phyloP scores from a whole-genome alignment of 2,329 filamentous ascomycete genomes.

The Colletotrichum chlorophyti region DNA sequence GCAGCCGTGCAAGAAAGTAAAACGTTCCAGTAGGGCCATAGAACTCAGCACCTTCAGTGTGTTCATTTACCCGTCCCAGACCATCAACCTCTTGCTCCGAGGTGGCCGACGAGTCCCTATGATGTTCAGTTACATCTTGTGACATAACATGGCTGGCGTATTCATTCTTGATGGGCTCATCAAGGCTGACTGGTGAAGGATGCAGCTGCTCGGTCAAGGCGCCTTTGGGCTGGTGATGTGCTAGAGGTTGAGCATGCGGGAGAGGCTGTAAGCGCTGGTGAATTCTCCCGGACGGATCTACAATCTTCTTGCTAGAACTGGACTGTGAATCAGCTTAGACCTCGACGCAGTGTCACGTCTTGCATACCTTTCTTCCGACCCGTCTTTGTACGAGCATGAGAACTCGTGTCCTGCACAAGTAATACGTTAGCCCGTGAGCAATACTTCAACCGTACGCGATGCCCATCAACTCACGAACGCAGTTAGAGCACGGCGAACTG shows the following conservation, averaged over 20 bases:
- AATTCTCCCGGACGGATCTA: not conserved
- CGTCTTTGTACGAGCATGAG: slow-evolving; percentile 21
- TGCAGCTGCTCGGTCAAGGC: slow-evolving; percentile 4
- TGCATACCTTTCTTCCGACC: slow-evolving; percentile 6
- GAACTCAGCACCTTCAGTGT: slow-evolving; percentile 28
- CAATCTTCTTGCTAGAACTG: not conserved
- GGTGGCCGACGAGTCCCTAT: slow-evolving; percentile 4
- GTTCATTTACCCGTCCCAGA: slow-evolving; percentile 24
- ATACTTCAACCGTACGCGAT: not conserved
- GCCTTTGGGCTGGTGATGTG: not conserved
- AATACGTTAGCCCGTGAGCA: not conserved
- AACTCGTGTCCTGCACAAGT: slow-evolving; percentile 13
- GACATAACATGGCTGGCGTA: not conserved
- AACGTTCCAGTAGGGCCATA: slow-evolving; percentile 28
- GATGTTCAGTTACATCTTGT: not conserved
- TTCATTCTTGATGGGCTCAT: slow-evolving; percentile 20
- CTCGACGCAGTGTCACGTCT: not conserved
- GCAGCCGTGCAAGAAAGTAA: slow-evolving; percentile 25
- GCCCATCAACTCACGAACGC: slow-evolving; percentile 19
- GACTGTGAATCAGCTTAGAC: not conserved
- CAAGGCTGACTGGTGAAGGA: slow-evolving; percentile 16
- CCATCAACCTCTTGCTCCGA: slow-evolving; percentile 26
- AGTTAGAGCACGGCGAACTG: slow-evolving; percentile 24
- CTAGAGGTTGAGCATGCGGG: not conserved
- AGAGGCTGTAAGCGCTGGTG: slow-evolving; percentile 7